Conservation (phyloP, 2,329 filamentous ascomycete species). For the Dothistroma pini region DNA sequence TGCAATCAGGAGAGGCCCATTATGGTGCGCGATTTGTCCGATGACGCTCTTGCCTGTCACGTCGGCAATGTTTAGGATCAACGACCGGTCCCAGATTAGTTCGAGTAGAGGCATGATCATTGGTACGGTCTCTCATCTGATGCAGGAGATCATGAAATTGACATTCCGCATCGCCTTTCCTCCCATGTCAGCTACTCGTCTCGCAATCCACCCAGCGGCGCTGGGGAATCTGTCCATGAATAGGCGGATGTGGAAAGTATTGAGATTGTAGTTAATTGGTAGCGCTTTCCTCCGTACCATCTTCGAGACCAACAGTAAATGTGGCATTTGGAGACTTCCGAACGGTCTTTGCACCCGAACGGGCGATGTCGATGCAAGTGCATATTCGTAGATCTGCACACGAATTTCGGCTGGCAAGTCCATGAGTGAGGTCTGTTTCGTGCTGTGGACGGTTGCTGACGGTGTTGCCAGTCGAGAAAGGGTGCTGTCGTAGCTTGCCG, state of each 20-base stretch:
- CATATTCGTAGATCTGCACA: not conserved
- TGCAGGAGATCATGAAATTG: not conserved
- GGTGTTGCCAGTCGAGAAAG: not conserved
- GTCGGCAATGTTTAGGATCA: not conserved
- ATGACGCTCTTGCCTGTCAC: not conserved
- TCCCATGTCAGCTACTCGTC: not conserved
- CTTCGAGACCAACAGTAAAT: not conserved
- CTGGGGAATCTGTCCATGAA: not conserved
- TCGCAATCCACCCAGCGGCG: not conserved
- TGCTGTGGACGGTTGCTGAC: not conserved
- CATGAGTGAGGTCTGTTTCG: not conserved
- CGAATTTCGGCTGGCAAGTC: not conserved
- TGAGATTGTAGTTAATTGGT: not conserved
- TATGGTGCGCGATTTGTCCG: not conserved
- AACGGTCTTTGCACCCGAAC: not conserved
- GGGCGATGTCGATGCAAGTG: not conserved
- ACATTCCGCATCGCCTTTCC: not conserved
- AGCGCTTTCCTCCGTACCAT: not conserved
- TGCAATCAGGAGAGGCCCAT: not conserved
- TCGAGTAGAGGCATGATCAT: not conserved
- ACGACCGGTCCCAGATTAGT: not conserved
- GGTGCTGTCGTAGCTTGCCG: not conserved
- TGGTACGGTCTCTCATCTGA: not conserved
- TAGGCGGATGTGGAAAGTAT: not conserved
- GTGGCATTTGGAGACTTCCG: not conserved